phyloP scores from a whole-genome alignment of 164 flowering plant genomes.

The Piper longum region DNA sequence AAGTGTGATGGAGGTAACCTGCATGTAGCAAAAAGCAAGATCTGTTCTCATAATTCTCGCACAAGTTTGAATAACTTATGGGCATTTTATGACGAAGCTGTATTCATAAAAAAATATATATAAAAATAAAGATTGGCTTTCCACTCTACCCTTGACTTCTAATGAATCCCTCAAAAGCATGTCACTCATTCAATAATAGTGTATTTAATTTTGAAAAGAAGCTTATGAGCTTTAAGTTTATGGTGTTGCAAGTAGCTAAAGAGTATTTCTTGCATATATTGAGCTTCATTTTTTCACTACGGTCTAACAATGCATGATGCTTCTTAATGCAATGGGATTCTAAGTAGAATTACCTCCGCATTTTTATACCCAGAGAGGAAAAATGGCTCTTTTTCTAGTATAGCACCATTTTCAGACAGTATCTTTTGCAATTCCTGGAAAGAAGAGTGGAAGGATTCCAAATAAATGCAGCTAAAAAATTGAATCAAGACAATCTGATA shows the following conservation, averaged over 20 bases:
- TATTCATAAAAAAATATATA: no score
- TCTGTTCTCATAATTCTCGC: background rate
- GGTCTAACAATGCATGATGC: background rate
- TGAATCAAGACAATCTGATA: no score
- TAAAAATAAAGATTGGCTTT: no score
- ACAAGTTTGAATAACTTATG: no score
- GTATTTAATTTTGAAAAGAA: background rate
- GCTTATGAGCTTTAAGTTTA: background rate
- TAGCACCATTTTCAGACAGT: slow-evolving; percentile 39
- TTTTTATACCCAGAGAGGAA: slow-evolving; percentile 24
- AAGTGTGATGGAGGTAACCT: background rate
- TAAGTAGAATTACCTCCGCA: slow-evolving; percentile 35
- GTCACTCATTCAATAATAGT: no score
- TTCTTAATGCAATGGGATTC: background rate
- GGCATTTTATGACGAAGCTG: background rate
- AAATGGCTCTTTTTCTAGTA: slow-evolving; percentile 74
- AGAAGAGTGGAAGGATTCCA: background rate
- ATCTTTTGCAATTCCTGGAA: slow-evolving; percentile 66
- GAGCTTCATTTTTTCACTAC: no score
- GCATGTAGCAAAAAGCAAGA: background rate
- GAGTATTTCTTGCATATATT: background rate
- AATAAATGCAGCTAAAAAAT: no score
- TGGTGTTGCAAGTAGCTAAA: background rate
- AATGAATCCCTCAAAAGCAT: no score
- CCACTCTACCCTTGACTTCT: no score